Base-by-base conservation (phyloP, 805 yeast genomes). In the Suhomyces kilbournensis region DNA sequence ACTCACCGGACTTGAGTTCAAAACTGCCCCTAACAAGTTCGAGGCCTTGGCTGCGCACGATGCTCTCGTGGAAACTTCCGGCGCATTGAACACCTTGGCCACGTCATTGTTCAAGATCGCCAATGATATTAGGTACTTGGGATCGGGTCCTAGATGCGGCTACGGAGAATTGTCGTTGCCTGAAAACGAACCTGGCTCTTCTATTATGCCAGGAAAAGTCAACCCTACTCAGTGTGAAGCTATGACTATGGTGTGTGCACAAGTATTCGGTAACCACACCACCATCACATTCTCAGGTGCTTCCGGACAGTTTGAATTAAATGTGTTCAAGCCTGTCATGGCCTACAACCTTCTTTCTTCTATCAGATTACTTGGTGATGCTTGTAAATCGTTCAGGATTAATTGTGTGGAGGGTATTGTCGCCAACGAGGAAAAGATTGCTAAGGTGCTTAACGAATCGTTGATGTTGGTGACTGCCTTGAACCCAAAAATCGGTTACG, bases 141-240 rank as follows among this genome's bases (percentile, higher is more conserved):
- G 75, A 22, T 67, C 72, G 7, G 75, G 75, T 46, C 75, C 75
- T 30, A 63, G 75, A 60, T 70, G 75, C 57, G 75, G 75, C 17
- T 70, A 70, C 60, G 75, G 75, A 7, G 75, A 70, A 58, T 67
- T 70, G 58, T 57, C 70, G 17, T 64, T 70, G 55, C 75, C 75
- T 14, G 74, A 69, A 55, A 70, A 70, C 55, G 75, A 70, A 54
- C 75, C 75, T 8, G 75, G 75, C 47, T 70, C 74, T 52, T 68
- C 72, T n/a, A 70, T 70, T 53, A 70, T 70, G 75, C 75, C 75
- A 7, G 75, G 75, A 38, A 70, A 70, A 61, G 75, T 70, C 52
- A 70, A 70, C 62, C 75, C 75, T 26, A 70, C 75, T 30, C 75
- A 70, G 58, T 66, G 69, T 59, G 75, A 70, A 59, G 75, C 75